Conservation (phyloP, 2,329 filamentous ascomycete genomes). For the Geoglossum cookeanum region DNA sequence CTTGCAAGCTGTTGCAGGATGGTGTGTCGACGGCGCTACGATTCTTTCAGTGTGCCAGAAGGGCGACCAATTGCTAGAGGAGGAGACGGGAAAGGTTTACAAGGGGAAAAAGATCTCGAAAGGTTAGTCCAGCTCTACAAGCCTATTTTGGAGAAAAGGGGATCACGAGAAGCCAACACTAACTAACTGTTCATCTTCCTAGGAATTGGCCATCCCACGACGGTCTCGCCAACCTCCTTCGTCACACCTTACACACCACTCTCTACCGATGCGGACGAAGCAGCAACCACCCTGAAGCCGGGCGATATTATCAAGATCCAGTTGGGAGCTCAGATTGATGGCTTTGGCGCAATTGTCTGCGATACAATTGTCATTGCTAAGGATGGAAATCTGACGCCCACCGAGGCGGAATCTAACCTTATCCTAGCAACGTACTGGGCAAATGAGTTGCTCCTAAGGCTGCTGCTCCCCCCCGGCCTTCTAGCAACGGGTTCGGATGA, state of each 20-base stretch:
- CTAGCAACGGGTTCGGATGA: slow-evolving; percentile 71
- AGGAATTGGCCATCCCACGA: slow-evolving; percentile 88
- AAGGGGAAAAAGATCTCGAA: slow-evolving; percentile 95
- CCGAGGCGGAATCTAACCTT: slow-evolving; percentile 67
- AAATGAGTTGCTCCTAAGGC: slow-evolving; percentile 79
- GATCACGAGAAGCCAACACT: too few species aligned
- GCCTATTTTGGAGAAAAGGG: background rate
- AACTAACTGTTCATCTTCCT: slow-evolving; percentile 1
- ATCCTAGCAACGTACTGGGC: slow-evolving; percentile 83
- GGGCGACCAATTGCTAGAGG: slow-evolving; percentile 85
- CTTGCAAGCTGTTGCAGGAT: slow-evolving; percentile 59
- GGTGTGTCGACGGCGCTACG: slow-evolving; percentile 69
- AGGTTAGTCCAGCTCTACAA: slow-evolving; percentile 33
- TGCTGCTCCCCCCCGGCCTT: slow-evolving; percentile 82
- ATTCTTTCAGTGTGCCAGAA: slow-evolving; percentile 87
- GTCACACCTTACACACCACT: slow-evolving; percentile 95
- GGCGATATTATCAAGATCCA: slow-evolving; percentile 92
- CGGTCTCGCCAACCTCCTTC: slow-evolving; percentile 81
- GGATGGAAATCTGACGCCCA: slow-evolving; percentile 42
- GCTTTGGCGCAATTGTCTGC: slow-evolving; percentile 90
- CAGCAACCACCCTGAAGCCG: slow-evolving; percentile 56
- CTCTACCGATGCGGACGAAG: slow-evolving; percentile 69
- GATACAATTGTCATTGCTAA: slow-evolving; percentile 66
- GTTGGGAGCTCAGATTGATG: slow-evolving; percentile 96
- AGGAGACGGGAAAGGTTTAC: slow-evolving; percentile 90